Conservation (phyloP, 495 filamentous ascomycete genomes). For the Xeromyces bisporus region DNA sequence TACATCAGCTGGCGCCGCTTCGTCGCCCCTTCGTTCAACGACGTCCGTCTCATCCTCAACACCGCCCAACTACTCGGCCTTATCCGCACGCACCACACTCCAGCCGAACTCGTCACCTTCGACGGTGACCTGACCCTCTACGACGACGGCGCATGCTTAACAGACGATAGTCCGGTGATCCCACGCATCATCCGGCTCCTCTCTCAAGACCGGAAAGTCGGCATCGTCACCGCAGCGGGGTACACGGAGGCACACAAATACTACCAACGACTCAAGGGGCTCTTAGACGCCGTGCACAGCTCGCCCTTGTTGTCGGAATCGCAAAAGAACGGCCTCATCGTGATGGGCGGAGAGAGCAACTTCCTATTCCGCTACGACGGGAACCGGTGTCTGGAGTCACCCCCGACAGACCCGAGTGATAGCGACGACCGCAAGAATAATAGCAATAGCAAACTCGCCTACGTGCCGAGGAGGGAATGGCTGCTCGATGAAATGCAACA, state of each 20-base stretch:
- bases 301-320: constrained; percentile 35
- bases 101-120: constrained; percentile 75
- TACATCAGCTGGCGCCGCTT: constrained; percentile 85
- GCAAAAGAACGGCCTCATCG: constrained; percentile 61
- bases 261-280: constrained; percentile 65
- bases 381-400: constrained; percentile 24
- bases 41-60: constrained; percentile 82
- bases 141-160: constrained; percentile 73
- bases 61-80: constrained; percentile 85
- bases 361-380: constrained; percentile 64
- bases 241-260: constrained; percentile 79
- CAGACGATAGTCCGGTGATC: constrained; percentile 58
- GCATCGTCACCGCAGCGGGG: constrained; percentile 92
- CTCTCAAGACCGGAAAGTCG: constrained; percentile 48
- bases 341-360: constrained; percentile 85
- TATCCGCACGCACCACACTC: constrained; percentile 30
- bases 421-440: background rate
- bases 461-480: constrained; percentile 59
- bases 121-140: constrained; percentile 97
- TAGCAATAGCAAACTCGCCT: constrained; percentile 16
- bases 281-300: constrained; percentile 66
- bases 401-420: constrained; percentile 16
- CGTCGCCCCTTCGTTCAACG: constrained; percentile 94
- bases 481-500: constrained; percentile 67
- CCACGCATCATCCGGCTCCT: constrained; percentile 55